Conservation (phyloP, 805 yeast genomes). For the Saturnispora ahearnii region DNA sequence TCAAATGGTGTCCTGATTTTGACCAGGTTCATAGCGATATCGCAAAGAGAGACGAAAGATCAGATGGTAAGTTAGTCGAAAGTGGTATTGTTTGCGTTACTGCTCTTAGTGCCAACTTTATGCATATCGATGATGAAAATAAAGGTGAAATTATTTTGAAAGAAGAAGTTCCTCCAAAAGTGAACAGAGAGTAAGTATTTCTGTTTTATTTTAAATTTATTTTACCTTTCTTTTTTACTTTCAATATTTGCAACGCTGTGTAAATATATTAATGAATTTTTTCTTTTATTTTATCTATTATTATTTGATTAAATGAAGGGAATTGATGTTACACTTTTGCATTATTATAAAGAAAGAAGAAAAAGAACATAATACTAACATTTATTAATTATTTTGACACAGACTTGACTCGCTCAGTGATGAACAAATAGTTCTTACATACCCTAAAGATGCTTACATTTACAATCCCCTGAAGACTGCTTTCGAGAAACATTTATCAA, state of each 20-base stretch:
- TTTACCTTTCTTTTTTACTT: not conserved
- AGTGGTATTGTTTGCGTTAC: conserved; percentile 58
- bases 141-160: conserved; percentile 48
- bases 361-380: not conserved
- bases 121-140: conserved; percentile 37
- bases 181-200: not conserved
- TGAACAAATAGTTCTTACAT: conserved; percentile 26
- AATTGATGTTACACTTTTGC: too few relatives aligned
- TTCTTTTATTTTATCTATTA: not conserved
- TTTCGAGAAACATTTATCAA: conserved; percentile 18
- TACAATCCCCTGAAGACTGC: conserved; percentile 35
- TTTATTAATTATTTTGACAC: not conserved
- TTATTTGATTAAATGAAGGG: not conserved
- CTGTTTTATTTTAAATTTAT: not conserved
- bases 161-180: not conserved
- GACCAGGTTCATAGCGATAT: conserved; percentile 51
- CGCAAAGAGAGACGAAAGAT: conserved; percentile 33
- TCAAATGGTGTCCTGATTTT: conserved; percentile 81
- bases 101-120: conserved; percentile 64
- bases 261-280: not conserved
- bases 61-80: conserved; percentile 65
- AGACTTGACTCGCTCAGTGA: not conserved
- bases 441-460: conserved; percentile 33
- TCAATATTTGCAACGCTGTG: not conserved
- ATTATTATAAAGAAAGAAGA: not conserved